These are phyloP conservation scores for Plasmodium fragile DNA, from an alignment of 169 alveolate species.

Conservation along the genomic window DNA sequence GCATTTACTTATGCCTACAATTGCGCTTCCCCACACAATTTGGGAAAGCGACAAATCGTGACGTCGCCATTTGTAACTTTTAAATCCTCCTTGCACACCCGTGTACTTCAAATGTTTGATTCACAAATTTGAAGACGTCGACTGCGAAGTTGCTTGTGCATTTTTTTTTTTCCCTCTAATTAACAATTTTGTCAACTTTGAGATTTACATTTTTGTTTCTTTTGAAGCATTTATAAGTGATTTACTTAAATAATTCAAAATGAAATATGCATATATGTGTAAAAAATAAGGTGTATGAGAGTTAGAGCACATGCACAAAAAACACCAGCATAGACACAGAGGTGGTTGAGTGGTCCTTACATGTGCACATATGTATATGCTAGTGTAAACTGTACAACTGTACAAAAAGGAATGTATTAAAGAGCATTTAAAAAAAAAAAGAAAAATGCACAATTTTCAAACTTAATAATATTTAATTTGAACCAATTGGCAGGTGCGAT, in stretches of 20 bases:
- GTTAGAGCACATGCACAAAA: not conserved
- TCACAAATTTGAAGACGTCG: not conserved
- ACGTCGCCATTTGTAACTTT: not conserved
- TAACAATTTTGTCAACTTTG: constrained; percentile 14
- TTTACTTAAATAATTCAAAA: constrained; percentile 8
- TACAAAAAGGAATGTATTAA: constrained; percentile 14
- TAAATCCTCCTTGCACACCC: not conserved
- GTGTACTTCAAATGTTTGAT: not conserved
- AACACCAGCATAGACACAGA: not conserved
- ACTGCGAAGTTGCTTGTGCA: not conserved
- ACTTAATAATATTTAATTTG: constrained; percentile 32
- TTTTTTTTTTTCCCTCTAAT: not conserved
- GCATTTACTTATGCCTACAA: not conserved
- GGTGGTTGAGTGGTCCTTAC: not conserved
- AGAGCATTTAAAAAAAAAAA: constrained; percentile 18
- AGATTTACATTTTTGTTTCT: not conserved
- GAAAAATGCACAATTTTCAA: constrained; percentile 10
- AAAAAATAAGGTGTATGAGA: not conserved
- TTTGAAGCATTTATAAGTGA: not conserved
- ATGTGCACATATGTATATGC: not conserved
- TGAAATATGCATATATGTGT: not conserved
- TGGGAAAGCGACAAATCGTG: not conserved
- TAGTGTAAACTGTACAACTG: not conserved
- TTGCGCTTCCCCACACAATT: not conserved
- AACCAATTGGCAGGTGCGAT: not conserved